Conservation (phyloP, 2,329 filamentous ascomycete genomes). For the Albifimbria verrucaria region DNA sequence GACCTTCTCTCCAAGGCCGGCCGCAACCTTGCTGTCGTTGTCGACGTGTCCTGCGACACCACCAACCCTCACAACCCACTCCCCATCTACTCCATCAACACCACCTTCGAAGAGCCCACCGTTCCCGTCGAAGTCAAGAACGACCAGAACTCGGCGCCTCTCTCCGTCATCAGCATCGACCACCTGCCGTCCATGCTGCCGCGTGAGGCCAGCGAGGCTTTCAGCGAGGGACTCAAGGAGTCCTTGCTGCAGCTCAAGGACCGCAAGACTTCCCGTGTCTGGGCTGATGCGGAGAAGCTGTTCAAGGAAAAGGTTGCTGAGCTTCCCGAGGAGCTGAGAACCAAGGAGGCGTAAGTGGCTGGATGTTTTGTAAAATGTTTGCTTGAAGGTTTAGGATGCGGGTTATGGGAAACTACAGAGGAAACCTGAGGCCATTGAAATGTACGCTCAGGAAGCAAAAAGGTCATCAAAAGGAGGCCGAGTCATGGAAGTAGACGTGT, state of each 20-base stretch:
- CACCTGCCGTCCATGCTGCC: conserved; percentile 81
- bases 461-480: too few relatives aligned
- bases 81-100: conserved; percentile 80
- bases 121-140: conserved; percentile 65
- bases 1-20: conserved; percentile 60
- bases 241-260: conserved; percentile 76
- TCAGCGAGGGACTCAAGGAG: conserved; percentile 74
- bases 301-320: conserved; percentile 72
- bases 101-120: conserved; percentile 85
- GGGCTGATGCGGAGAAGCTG: conserved; percentile 78
- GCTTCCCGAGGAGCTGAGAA: conserved; percentile 18
- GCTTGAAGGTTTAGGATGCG: neutral
- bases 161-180: conserved; percentile 85
- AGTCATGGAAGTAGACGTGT: too few relatives aligned
- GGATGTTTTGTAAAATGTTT: neutral
- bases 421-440: too few relatives aligned
- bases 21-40: conserved; percentile 75
- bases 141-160: conserved; percentile 43
- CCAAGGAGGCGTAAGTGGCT: conserved; percentile 10
- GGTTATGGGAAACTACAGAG: too few relatives aligned
- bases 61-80: conserved; percentile 69
- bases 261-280: conserved; percentile 70
- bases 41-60: conserved; percentile 75
- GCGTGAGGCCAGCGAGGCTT: conserved; percentile 82
- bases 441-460: too few relatives aligned